A percentile compares a stretch with the other conserved stretches of the same genome.
Conservation (phyloP, 2,329 filamentous ascomycete genomes). For the Hymenoscyphus scutula region DNA sequence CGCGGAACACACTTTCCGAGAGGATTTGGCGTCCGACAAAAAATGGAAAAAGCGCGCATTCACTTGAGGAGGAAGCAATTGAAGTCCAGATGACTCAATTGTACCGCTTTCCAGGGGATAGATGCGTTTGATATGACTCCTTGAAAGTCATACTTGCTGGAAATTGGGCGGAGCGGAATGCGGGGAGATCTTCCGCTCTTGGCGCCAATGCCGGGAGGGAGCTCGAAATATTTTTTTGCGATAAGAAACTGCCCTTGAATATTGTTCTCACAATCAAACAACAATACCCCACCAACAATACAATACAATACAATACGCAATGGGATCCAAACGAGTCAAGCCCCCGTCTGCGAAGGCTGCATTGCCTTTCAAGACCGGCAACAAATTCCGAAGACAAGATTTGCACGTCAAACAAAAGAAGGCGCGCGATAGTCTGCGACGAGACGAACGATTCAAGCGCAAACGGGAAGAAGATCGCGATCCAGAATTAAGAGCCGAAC, state of each 20-base stretch:
- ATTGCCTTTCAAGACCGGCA: slow-evolving; percentile 57
- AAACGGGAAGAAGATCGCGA: slow-evolving; percentile 85
- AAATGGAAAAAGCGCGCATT: slow-evolving; percentile 42
- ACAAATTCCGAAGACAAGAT: slow-evolving; percentile 77
- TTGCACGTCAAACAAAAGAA: slow-evolving; percentile 81
- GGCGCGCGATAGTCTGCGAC: slow-evolving; percentile 67
- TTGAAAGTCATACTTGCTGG: background rate
- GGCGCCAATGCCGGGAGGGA: background rate
- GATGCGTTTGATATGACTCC: background rate
- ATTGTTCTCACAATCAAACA: background rate
- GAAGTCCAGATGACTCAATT: slow-evolving; percentile 26
- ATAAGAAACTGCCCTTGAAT: slow-evolving; percentile 3
- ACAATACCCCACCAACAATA: slow-evolving; percentile 21
- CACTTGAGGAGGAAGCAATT: slow-evolving; percentile 30
- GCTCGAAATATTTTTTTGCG: background rate
- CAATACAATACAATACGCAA: slow-evolving; percentile 32
- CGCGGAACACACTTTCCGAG: slow-evolving; percentile 18
- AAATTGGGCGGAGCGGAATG: slow-evolving; percentile 9
- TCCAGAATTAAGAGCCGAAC: slow-evolving; percentile 68
- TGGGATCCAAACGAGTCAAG: slow-evolving; percentile 49
- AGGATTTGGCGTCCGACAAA: slow-evolving; percentile 37
- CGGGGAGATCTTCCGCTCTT: slow-evolving; percentile 1
- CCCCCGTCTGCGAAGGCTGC: slow-evolving; percentile 43
- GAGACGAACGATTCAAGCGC: slow-evolving; percentile 72
- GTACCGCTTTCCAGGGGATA: background rate